Evolutionary conservation across 2,329 filamentous ascomycete species (phyloP), one percentile per base, ranked within the genome.

Genomic region (Pestalotiopsis sp.): DNA sequence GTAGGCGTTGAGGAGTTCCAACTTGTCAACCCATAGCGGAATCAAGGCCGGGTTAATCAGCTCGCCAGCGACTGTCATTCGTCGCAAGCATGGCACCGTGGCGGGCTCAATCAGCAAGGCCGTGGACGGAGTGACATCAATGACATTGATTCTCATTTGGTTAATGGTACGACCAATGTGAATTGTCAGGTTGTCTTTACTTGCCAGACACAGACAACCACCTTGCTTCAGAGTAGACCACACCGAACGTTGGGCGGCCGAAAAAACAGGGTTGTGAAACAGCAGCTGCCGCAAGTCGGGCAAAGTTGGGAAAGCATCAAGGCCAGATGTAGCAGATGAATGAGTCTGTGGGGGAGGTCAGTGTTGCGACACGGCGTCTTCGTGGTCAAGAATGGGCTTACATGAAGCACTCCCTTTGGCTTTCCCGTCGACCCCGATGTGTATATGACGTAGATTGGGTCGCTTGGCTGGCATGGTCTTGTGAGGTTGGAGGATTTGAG

Each of bases 261-360:
- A 70, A 56, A 70, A 70, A 9, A 70, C 58, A 13, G 68, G 68
- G 57, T 70, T 70, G 39, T 70, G 58, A 60, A 70, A 70, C 9
- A 70, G 66, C 13, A 70, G 45, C 31, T 64, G 57, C 20, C 68
- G 63, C 14, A 64, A 41, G 13, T 64, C 41, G 1, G 68, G 68
- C 12, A 69, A 17, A 2, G 39, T 69, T 36, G 68, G 68, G 14
- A 69, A 61, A 14, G 68, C 68, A 14, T n/a, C 58, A 23, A 69
- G 64, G n/a, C 68, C 68, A 20, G 68, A 66, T 23, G 68, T 67
- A 25, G 65, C 68, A 52, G 68, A 60, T 11, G 56, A 41, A 45
- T 69, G 68, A 4, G 41, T 57, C 59, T n/a, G n/a, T 68, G 25
- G 25, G 31, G 17, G 17, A 39, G 13, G 25, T 39, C 31, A 52